Percentiles rank a stretch among this genome's conserved stretches.
These are phyloP conservation scores for Fraxinus quadrangulata DNA, from an alignment of 257 asterid species.

Conservation along the genomic window DNA sequence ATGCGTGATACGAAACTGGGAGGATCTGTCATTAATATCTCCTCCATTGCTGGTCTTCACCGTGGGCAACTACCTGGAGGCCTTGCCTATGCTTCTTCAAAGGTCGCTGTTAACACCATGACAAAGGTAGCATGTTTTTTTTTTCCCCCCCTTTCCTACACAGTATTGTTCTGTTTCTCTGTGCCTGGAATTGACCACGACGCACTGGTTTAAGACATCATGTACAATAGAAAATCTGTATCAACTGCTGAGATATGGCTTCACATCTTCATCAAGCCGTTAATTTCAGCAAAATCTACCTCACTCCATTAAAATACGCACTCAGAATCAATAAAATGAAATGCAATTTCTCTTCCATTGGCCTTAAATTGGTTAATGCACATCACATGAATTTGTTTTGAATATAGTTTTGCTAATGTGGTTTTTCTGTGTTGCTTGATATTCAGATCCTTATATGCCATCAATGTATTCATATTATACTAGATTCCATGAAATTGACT, in stretches of 20 bases:
- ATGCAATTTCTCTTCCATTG: background rate
- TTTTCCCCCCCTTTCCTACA: background rate
- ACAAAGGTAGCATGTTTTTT: conserved; percentile 44
- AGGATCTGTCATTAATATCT: conserved; percentile 61
- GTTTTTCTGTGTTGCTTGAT: background rate
- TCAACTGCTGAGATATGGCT: background rate
- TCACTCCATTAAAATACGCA: background rate
- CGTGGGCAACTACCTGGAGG: conserved; percentile 58
- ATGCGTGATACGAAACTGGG: conserved; percentile 47
- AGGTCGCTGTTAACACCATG: conserved; percentile 46
- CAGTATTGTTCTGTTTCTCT: background rate
- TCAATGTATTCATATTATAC: background rate
- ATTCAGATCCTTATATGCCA: background rate
- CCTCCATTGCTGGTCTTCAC: conserved; percentile 60
- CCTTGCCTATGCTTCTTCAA: conserved; percentile 53
- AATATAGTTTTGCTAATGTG: background rate
- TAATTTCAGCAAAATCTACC: background rate
- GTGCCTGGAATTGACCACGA: background rate
- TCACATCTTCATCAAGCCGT: background rate
- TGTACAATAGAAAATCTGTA: too few species aligned
- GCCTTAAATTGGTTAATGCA: background rate
- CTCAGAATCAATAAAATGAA: background rate
- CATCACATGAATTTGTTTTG: background rate
- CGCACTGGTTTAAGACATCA: background rate
- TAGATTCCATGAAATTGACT: background rate